Conservation (phyloP, 768 basidiomycete genomes). For the Suillus occidentalis region DNA sequence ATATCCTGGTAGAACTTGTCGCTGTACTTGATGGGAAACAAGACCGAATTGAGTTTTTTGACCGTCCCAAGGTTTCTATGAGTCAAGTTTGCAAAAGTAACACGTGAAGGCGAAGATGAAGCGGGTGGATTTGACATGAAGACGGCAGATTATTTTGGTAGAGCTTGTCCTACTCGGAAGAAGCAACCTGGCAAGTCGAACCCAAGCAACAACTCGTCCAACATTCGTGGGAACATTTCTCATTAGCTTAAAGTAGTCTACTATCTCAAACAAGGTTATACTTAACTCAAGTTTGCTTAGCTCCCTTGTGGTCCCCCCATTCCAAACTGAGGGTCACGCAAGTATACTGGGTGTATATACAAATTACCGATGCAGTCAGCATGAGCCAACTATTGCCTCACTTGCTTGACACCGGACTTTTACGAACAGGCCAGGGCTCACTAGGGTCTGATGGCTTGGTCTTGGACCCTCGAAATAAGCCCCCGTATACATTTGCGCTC, state of each 20-base stretch:
- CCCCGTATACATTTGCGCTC: neutral
- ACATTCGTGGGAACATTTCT: slow-evolving; percentile 24
- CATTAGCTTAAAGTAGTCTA: neutral
- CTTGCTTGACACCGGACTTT: slow-evolving; percentile 1
- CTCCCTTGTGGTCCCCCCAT: neutral
- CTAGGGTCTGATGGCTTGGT: neutral
- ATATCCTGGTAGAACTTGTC: slow-evolving; percentile 87
- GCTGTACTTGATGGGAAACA: slow-evolving; percentile 89
- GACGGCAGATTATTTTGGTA: neutral
- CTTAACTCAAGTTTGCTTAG: neutral
- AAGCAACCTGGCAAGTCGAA: neutral
- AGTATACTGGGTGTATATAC: neutral
- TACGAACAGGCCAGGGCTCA: slow-evolving; percentile 1
- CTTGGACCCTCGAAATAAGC: neutral
- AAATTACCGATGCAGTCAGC: neutral
- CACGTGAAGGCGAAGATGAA: slow-evolving; percentile 34
- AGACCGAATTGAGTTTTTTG: slow-evolving; percentile 62
- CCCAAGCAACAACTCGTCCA: slow-evolving; percentile 3
- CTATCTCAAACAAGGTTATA: slow-evolving; percentile 4
- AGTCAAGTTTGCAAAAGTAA: slow-evolving; percentile 74
- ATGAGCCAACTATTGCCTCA: neutral
- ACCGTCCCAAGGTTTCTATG: slow-evolving; percentile 81
- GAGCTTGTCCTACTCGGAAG: slow-evolving; percentile 25
- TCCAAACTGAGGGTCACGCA: neutral
- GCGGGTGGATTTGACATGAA: slow-evolving; percentile 26